These are phyloP conservation scores for Cucumis hystrix DNA, from an alignment of 306 rosid genomes.

Conservation along the genomic window DNA sequence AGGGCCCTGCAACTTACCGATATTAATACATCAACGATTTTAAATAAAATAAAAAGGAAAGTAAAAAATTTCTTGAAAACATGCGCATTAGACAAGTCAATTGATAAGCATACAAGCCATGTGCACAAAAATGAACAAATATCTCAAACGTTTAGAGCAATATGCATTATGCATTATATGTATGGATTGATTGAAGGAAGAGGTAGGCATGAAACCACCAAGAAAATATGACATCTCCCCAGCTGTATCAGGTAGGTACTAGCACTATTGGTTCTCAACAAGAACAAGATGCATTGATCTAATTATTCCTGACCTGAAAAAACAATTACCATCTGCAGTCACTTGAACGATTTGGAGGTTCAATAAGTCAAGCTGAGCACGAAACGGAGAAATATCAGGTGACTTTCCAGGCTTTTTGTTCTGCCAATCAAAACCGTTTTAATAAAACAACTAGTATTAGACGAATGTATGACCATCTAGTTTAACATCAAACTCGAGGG, in stretches of 20 bases:
- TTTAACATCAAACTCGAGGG: background rate
- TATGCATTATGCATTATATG: background rate
- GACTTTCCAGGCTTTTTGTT: constrained; percentile 47
- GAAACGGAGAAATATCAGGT: constrained; percentile 37
- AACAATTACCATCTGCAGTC: constrained; percentile 87
- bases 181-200: background rate
- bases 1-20: constrained; percentile 41
- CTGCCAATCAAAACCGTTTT: constrained; percentile 25
- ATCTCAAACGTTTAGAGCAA: background rate
- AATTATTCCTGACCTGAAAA: constrained; percentile 56
- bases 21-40: background rate
- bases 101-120: background rate
- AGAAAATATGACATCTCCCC: background rate
- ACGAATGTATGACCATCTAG: background rate
- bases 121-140: background rate
- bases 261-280: background rate
- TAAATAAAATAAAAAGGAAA: background rate
- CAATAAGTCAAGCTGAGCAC: constrained; percentile 52
- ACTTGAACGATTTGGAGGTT: constrained; percentile 55
- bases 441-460: background rate
- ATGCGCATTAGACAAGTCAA: background rate
- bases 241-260: background rate
- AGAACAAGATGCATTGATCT: background rate
- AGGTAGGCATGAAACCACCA: background rate
- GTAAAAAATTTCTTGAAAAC: background rate